Evolutionary conservation across 2,329 filamentous ascomycete species (phyloP), one percentile per base, ranked within the genome.

Genomic region (Aspergillus tubingensis): DNA sequence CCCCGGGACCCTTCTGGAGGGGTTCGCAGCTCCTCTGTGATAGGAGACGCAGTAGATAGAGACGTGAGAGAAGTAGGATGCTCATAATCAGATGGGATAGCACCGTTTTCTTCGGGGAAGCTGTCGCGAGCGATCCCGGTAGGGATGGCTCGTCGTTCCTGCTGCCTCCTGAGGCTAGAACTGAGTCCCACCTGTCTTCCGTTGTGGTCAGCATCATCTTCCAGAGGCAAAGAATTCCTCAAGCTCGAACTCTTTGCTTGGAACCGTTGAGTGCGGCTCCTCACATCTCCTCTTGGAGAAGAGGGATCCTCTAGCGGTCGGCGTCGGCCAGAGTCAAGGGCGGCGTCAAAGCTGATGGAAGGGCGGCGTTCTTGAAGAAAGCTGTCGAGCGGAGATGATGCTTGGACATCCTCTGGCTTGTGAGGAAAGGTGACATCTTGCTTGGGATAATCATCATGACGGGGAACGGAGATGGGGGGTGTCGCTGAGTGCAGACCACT

Each of bases 401-500:
- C 69, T 11, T 70, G 70, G 11, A 74, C 57, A 55, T 76, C 74
- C 23, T 76, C 73, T 41, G 75, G 74, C 54, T 76, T 73, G 59
- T 77, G 73, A 15, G 74, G 73, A 43, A 70, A 77, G 44, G 65
- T 69, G 41, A 70, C 62, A 54, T 73, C 67, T 41, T 57, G 62
- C 32, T 62, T 62, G 3, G 62, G 23, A 17, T 66, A 63, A 41
- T 78, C 74, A 64, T 75, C 74, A 53, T 70, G 63, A 57, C 76
- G 74, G 49, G 79, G 79, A n/a, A 81, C 79, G 53, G 75, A 74
- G 54, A 81, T 79, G 32, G 78, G 78, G 61, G 77, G 76, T 41
- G 78, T 80, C 49, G 70, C 73, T 62, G 75, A 77, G 70, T 78
- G 75, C 55, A 77, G 67, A 63, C 74, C 73, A 64, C 65, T 76